phyloP scores from a whole-genome alignment of 257 asterid species.

The Jacaranda copaia region DNA sequence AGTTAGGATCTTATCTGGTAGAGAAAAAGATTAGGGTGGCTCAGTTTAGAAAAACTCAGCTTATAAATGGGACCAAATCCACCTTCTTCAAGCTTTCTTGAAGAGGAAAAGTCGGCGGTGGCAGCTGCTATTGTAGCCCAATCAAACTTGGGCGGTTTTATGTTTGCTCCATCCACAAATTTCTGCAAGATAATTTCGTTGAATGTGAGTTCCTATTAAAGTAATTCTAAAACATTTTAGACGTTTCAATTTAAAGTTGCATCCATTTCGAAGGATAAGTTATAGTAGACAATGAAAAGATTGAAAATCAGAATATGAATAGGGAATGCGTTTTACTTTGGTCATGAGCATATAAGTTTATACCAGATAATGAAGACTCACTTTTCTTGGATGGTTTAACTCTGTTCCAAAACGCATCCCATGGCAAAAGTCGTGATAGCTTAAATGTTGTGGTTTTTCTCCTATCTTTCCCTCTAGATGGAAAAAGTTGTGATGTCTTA shows the following conservation, averaged over 20 bases:
- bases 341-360: neutral
- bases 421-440: constrained; percentile 29
- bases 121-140: constrained; percentile 20
- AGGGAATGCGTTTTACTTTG: neutral
- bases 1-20: neutral
- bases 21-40: neutral
- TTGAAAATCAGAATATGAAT: neutral
- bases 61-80: constrained; percentile 26
- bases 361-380: neutral
- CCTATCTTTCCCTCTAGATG: constrained; percentile 23
- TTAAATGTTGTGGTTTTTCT: constrained; percentile 1
- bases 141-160: neutral
- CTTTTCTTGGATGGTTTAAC: constrained; percentile 17
- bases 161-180: neutral
- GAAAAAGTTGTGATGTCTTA: constrained; percentile 15
- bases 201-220: too few species aligned
- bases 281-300: too few species aligned
- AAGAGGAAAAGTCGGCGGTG: constrained; percentile 17
- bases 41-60: neutral
- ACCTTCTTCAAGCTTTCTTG: constrained; percentile 21
- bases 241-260: too few species aligned
- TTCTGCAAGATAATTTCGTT: neutral
- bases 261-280: too few species aligned
- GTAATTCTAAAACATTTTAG: neutral
- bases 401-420: constrained; percentile 32